Base-by-base conservation (phyloP, 108 stramenopile genomes). In the Thalassiosira profunda region DNA sequence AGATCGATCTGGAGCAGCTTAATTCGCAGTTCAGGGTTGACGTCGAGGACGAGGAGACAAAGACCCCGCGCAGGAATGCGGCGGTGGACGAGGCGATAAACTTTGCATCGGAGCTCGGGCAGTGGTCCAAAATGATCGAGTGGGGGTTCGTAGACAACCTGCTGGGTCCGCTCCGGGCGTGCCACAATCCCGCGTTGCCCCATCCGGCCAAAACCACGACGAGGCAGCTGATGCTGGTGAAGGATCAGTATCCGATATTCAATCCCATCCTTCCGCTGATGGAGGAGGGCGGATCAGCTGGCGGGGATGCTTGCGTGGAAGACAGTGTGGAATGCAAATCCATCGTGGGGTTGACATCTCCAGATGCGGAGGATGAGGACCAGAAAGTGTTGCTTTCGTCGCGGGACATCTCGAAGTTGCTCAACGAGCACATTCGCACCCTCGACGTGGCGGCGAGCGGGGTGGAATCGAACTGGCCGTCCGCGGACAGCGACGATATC, bases 41-140 rank as follows among this genome's bases (percentile, higher is more conserved):
- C 30, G 81, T 80, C 48, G 84, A 91, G 37, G 62, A 65, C 15
- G 48, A 38, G 6, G 57, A 69, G 10, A 86, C 83, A 48, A 82
- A 77, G 36, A 91, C 90, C 36, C 90, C 90, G 14, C 65, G 81
- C 5, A 81, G 90, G 28, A 91, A 91, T 56, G 65, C 80, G 20
- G 74, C 84, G 43, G 56, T 73, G 33, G 68, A 88, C 36, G 63
- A 68, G 23, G 86, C 85, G 12, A 12, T 79, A 6, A 57, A 71
- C 7, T 87, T 89, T 42, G 72, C 78, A 35, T 9, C 41, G 5
- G n/a, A 41, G 1, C 15, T 83, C 36, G 29, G 28, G 3, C 25
- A 9, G 11, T 87, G 89, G 89, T 61, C 57, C 14, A 30, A 46
- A 14, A 40, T 2, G 6, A 59, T 79, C 5, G 44, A 34, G 14